Percentiles rank a stretch among this genome's conserved stretches.
These are phyloP conservation scores for Malassezia psittaci DNA, from an alignment of 1,284 basidiomycete species.

Conservation along the genomic window DNA sequence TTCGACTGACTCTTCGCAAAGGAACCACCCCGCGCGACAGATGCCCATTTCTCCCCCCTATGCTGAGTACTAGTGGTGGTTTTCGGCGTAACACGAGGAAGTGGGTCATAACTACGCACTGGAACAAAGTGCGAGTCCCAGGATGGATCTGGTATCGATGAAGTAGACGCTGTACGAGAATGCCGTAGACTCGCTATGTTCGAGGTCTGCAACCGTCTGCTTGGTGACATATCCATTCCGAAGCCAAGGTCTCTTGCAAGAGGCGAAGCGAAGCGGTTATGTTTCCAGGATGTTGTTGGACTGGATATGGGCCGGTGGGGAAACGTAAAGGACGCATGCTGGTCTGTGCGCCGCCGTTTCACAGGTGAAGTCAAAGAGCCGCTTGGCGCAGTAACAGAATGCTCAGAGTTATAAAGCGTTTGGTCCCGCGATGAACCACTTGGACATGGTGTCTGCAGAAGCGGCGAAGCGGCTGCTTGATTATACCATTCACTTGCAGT, in stretches of 20 bases:
- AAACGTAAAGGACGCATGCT: background rate
- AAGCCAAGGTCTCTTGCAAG: slow-evolving; percentile 5
- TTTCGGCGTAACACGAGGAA: background rate
- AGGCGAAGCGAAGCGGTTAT: background rate
- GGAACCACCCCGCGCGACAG: no score
- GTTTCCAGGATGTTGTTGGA: background rate
- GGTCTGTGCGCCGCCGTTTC: slow-evolving; percentile 6
- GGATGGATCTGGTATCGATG: background rate
- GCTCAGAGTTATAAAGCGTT: background rate
- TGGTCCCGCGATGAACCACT: no score
- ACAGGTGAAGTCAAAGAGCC: background rate
- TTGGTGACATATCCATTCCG: background rate
- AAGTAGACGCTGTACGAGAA: background rate
- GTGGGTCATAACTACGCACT: slow-evolving; percentile 9
- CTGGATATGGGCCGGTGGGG: background rate
- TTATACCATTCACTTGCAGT: slow-evolving; percentile 6
- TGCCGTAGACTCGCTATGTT: slow-evolving; percentile 1
- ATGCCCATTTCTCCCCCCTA: no score
- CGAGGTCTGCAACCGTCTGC: background rate
- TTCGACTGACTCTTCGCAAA: no score
- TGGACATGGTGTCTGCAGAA: background rate
- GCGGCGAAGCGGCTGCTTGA: slow-evolving; percentile 4
- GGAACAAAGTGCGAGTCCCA: background rate
- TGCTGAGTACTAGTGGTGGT: no score
- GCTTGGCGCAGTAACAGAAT: background rate